These are phyloP conservation scores for Aspergillus clavatus DNA, from an alignment of 2,329 filamentous ascomycete species.

Conservation along the genomic window DNA sequence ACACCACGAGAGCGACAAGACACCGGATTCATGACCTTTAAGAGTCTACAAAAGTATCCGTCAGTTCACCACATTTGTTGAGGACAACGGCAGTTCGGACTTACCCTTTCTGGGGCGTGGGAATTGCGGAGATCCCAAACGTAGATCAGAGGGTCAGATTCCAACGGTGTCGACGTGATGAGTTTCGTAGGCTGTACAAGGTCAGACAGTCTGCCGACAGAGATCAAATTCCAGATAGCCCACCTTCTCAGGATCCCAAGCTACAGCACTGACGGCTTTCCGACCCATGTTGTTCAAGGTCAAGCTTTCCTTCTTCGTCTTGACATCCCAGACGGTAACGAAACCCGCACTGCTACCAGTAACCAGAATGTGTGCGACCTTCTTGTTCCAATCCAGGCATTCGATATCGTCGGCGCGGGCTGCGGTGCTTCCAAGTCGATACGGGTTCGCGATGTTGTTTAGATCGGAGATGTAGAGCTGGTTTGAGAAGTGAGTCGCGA, in stretches of 20 bases:
- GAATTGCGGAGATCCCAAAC: slow-evolving; percentile 96
- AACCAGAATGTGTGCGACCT: slow-evolving; percentile 91
- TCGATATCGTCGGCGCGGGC: slow-evolving; percentile 93
- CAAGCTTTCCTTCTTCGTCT: slow-evolving; percentile 94
- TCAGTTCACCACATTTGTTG: neutral
- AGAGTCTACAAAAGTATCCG: slow-evolving; percentile 54
- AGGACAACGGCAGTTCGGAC: slow-evolving; percentile 8
- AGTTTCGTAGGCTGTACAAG: slow-evolving; percentile 69
- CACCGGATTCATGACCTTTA: slow-evolving; percentile 87
- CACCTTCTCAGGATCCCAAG: slow-evolving; percentile 90
- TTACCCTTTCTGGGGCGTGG: slow-evolving; percentile 73
- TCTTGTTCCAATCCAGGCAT: slow-evolving; percentile 97
- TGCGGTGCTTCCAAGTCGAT: slow-evolving; percentile 79
- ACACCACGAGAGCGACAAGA: slow-evolving; percentile 94
- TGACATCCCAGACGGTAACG: slow-evolving; percentile 97
- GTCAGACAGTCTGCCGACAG: slow-evolving; percentile 13
- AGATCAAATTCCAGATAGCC: neutral
- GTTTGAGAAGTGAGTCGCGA: slow-evolving; percentile 6
- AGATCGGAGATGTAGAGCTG: slow-evolving; percentile 87
- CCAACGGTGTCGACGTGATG: slow-evolving; percentile 84
- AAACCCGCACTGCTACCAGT: slow-evolving; percentile 91
- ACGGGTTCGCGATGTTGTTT: slow-evolving; percentile 81
- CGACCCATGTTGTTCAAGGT: slow-evolving; percentile 85
- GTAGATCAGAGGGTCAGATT: slow-evolving; percentile 80
- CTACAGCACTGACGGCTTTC: slow-evolving; percentile 90